Conservation (phyloP, 129 eudicot species). For the Cynara cardunculus region DNA sequence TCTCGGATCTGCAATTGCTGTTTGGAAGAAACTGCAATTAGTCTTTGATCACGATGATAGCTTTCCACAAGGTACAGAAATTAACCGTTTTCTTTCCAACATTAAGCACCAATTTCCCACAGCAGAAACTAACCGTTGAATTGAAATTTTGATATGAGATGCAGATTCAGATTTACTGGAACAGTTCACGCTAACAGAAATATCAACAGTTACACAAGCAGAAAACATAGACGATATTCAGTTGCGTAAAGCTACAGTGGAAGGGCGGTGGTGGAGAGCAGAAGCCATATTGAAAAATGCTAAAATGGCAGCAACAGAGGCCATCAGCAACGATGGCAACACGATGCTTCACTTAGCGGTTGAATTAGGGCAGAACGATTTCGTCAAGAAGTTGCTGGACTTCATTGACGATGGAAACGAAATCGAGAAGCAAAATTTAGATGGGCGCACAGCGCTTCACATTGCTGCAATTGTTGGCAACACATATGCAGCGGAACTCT, state of each 20-base stretch:
- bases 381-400: not conserved
- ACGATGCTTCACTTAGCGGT: constrained; percentile 8
- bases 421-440: not conserved
- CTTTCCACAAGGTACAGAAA: too few species aligned
- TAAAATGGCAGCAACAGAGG: not conserved
- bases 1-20: too few species aligned
- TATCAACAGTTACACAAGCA: too few species aligned
- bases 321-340: not conserved
- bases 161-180: too few species aligned
- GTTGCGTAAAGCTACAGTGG: not conserved
- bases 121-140: too few species aligned
- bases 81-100: too few species aligned
- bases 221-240: too few species aligned
- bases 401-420: not conserved
- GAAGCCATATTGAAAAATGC: constrained; percentile 3
- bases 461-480: constrained; percentile 20
- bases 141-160: too few species aligned
- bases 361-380: not conserved
- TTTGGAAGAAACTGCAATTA: too few species aligned
- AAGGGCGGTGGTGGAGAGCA: constrained; percentile 19
- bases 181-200: too few species aligned
- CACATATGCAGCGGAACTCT: not conserved
- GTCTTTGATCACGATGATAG: too few species aligned
- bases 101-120: too few species aligned
- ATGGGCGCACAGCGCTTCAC: constrained; percentile 22